phyloP scores from a whole-genome alignment of 108 stramenopile genomes.

The Cyclotella kingstonii region DNA sequence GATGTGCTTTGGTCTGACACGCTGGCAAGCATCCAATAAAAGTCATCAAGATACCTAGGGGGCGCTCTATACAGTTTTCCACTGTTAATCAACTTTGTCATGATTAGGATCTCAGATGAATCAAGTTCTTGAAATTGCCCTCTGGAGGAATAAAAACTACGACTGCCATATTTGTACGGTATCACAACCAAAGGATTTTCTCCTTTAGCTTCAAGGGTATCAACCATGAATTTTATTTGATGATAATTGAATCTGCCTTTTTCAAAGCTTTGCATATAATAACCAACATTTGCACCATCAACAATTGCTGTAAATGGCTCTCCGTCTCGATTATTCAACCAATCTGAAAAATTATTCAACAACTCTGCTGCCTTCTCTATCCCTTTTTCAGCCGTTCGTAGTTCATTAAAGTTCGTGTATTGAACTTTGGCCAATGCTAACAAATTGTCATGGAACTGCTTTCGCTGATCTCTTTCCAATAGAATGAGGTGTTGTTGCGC shows the following conservation, averaged over 20 bases:
- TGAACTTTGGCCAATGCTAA: conserved; percentile 42
- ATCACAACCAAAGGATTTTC: conserved; percentile 80
- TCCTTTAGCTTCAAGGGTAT: conserved; percentile 44
- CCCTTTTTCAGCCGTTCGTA: conserved; percentile 21
- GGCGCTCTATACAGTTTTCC: conserved; percentile 59
- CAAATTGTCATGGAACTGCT: conserved; percentile 54
- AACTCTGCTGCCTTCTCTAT: conserved; percentile 38
- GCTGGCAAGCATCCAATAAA: conserved; percentile 87
- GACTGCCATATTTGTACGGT: conserved; percentile 66
- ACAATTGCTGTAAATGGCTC: conserved; percentile 82
- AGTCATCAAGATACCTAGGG: conserved; percentile 71
- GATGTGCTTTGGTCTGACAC: conserved; percentile 62
- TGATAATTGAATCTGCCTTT: conserved; percentile 67
- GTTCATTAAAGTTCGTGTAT: conserved; percentile 42
- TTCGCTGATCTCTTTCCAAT: conserved; percentile 57
- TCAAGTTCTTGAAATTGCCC: conserved; percentile 22
- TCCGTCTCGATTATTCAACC: conserved; percentile 64
- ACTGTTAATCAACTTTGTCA: conserved; percentile 38
- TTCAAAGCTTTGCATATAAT: conserved; percentile 82
- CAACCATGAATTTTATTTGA: conserved; percentile 53
- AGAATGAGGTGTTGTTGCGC: conserved; percentile 63
- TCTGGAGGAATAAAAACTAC: conserved; percentile 39
- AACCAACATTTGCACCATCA: conserved; percentile 74
- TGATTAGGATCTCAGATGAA: conserved; percentile 21
- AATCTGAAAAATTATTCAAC: conserved; percentile 60